These are phyloP conservation scores for Mycena galopus DNA, from an alignment of 768 basidiomycete species.

Conservation along the genomic window DNA sequence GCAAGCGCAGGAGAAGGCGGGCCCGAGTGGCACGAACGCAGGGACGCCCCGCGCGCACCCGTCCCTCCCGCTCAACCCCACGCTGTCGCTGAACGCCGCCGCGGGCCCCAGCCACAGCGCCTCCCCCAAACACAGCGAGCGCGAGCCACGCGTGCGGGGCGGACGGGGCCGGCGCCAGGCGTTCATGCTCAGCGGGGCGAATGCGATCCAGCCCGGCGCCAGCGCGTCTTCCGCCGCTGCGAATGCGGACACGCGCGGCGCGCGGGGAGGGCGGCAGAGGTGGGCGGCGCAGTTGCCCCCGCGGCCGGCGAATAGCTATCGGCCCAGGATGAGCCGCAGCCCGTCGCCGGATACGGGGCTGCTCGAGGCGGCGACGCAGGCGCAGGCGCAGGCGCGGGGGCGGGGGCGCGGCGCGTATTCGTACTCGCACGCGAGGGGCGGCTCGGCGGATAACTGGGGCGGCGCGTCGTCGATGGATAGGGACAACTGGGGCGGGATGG, in stretches of 20 bases:
- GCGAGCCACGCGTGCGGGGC: too few relatives aligned
- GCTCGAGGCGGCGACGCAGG: slow-evolving; percentile 59
- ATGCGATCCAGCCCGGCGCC: slow-evolving; percentile 8
- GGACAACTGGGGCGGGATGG: slow-evolving; percentile 5
- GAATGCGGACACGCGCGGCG: too few relatives aligned
- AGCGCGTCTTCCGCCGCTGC: too few relatives aligned
- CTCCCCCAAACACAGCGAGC: too few relatives aligned
- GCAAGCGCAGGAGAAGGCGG: background rate
- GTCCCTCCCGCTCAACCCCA: slow-evolving; percentile 19
- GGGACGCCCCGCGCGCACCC: slow-evolving; percentile 10
- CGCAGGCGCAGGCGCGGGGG: slow-evolving; percentile 47
- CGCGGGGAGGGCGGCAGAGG: slow-evolving; percentile 12
- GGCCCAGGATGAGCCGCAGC: slow-evolving; percentile 1
- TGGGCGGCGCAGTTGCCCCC: background rate
- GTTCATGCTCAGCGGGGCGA: slow-evolving; percentile 5
- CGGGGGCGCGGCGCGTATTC: too few relatives aligned
- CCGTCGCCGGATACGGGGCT: slow-evolving; percentile 59
- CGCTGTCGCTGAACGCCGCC: background rate
- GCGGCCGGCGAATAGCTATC: slow-evolving; percentile 25
- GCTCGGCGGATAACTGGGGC: slow-evolving; percentile 46
- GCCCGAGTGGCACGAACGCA: background rate
- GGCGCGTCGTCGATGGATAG: background rate
- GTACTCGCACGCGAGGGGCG: too few relatives aligned
- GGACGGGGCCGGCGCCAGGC: background rate
- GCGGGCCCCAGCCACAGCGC: background rate